phyloP scores from a whole-genome alignment of 768 basidiomycete species.

The Gymnopilus junonius region DNA sequence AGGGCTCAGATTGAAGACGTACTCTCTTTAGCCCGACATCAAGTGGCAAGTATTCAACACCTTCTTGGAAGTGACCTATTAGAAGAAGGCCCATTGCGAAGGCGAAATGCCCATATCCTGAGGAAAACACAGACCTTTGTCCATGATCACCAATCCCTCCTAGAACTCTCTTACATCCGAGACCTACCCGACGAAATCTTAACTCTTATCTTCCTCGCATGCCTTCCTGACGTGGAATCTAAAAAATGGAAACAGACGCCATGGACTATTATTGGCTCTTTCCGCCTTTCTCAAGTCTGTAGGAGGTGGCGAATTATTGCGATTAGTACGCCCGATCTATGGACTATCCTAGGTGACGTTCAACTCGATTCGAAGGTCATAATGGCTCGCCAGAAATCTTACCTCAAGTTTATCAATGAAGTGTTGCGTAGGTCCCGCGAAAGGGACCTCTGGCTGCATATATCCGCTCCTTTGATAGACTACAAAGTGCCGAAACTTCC shows the following conservation, averaged over 20 bases:
- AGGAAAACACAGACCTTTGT: not conserved
- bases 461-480: not conserved
- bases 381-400: not conserved
- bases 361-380: not conserved
- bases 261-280: not conserved
- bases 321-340: not conserved
- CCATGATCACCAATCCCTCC: not conserved
- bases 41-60: not conserved
- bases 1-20: not conserved
- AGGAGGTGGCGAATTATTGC: not conserved
- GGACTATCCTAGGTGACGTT: slow-evolving; percentile 1
- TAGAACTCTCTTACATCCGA: not conserved
- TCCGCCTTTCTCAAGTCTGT: not conserved
- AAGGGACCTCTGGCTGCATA: not conserved
- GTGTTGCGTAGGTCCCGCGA: not conserved
- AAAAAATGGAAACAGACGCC: not conserved
- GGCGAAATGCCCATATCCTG: not conserved
- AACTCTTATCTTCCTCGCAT: not conserved
- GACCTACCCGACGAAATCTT: not conserved
- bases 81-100: not conserved
- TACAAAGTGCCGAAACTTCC: not conserved
- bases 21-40: not conserved
- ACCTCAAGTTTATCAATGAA: not conserved
- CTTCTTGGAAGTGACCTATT: not conserved
- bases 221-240: not conserved